A percentile compares a stretch with the other conserved stretches of the same genome.
phyloP scores from a whole-genome alignment of 2,329 filamentous ascomycete genomes.

The Aspergillus transmontanensis region DNA sequence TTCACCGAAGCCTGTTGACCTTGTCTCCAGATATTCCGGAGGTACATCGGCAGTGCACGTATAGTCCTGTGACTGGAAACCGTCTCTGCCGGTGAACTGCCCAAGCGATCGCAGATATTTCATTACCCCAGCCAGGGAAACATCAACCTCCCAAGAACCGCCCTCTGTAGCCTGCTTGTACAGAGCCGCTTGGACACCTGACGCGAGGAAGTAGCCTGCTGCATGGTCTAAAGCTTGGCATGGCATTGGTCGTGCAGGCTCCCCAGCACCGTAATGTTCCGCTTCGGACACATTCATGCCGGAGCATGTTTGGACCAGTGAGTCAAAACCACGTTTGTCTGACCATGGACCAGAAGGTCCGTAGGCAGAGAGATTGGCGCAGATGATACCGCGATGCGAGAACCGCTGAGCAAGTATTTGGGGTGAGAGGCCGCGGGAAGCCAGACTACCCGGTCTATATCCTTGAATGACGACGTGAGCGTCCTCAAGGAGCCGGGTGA shows the following conservation, averaged over 20 bases:
- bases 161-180: constrained; percentile 50
- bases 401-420: constrained; percentile 43
- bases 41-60: constrained; percentile 33
- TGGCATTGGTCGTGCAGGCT: constrained; percentile 48
- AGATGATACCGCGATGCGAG: constrained; percentile 45
- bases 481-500: constrained; percentile 34
- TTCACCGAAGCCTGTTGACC: constrained; percentile 49
- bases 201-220: constrained; percentile 57
- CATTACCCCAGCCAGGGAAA: constrained; percentile 59
- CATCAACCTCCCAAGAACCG: constrained; percentile 55
- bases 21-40: constrained; percentile 46
- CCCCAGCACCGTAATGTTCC: constrained; percentile 43
- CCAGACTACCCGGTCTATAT: constrained; percentile 53
- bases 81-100: constrained; percentile 48
- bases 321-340: constrained; percentile 56
- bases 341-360: constrained; percentile 53
- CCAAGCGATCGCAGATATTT: constrained; percentile 60
- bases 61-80: constrained; percentile 46
- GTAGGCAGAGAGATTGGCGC: constrained; percentile 58
- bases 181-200: constrained; percentile 56
- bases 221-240: constrained; percentile 62
- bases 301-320: constrained; percentile 57
- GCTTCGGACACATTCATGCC: constrained; percentile 61
- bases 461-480: constrained; percentile 51
- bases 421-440: constrained; percentile 45